A percentile compares a stretch with the other conserved stretches of the same genome.
Conservation (phyloP, 208 protist genomes). For the Blechomonas ayalai region DNA sequence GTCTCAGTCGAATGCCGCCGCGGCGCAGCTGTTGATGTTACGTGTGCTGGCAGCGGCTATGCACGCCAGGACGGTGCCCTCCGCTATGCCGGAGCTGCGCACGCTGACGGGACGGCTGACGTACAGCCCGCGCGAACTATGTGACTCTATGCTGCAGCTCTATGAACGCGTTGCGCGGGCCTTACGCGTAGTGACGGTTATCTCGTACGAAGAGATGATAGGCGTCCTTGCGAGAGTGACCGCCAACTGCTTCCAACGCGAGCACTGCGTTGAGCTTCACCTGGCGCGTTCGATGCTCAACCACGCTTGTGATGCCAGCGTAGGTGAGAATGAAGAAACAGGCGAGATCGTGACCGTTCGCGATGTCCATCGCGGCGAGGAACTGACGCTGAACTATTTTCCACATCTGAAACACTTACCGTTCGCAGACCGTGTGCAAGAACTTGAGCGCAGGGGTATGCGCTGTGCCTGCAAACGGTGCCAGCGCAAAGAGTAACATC, state of each 20-base stretch:
- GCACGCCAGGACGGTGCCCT: conserved; percentile 43
- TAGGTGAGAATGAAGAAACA: conserved; percentile 37
- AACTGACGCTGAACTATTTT: conserved; percentile 75
- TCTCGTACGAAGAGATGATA: conserved; percentile 79
- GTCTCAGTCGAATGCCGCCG: conserved; percentile 46
- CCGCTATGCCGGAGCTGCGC: conserved; percentile 61
- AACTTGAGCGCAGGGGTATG: conserved; percentile 45
- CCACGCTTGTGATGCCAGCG: conserved; percentile 77
- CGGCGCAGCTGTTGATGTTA: conserved; percentile 74
- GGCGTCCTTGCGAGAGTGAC: conserved; percentile 56
- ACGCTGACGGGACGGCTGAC: conserved; percentile 57
- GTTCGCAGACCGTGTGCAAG: conserved; percentile 38
- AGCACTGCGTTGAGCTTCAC: conserved; percentile 49
- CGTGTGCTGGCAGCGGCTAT: conserved; percentile 52
- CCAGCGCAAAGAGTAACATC: conserved; percentile 9
- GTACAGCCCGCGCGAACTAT: conserved; percentile 49
- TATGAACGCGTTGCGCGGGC: conserved; percentile 64
- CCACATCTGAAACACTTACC: conserved; percentile 53
- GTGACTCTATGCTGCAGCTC: conserved; percentile 48
- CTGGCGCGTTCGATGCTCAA: conserved; percentile 74
- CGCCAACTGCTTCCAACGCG: conserved; percentile 66
- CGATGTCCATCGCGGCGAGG: conserved; percentile 38
- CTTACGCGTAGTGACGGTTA: conserved; percentile 51
- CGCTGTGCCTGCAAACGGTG: conserved; percentile 51
- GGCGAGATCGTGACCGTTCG: conserved; percentile 41